Base-by-base conservation (phyloP, 768 basidiomycete species). In the Auricularia sp. region DNA sequence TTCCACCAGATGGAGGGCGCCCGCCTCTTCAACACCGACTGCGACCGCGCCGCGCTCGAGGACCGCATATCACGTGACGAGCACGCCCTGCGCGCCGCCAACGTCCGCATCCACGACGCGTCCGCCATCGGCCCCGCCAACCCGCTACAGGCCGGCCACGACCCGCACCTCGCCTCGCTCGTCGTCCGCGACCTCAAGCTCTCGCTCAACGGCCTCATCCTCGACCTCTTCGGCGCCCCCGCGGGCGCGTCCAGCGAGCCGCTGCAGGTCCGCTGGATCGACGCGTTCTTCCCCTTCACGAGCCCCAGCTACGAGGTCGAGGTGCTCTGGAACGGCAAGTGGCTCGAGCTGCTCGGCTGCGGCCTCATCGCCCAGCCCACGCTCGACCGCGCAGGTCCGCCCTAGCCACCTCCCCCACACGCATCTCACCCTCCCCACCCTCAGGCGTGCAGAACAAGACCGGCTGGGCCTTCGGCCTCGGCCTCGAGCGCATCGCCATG, bases 1-100 rank as follows among this genome's bases (percentile, higher is more conserved):
- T 99, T 99, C 73, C 97, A 99, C 76, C 97, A 99, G 77, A 92
- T 97, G 77, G 97, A 99, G 73, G 97, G 96, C 36, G 93, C 94
- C 13, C 79, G 86, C 37, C 86, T 98, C 64, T 92, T 94, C 73
- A 68, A 73, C 34, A 67, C 70, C 7, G 62, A 68, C 0, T 34
- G 63, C 1, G 75, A 81, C 39, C 81, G 84, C 29, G 3, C n/a
- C 16, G 84, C 83, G 0, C 78, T 89, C 77, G 78, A 80, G 64
- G 81, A 86, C 64, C 56, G 34, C 13, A 29, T 59, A 33, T 56
- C 65, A 1, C 80, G 95, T 21, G 79, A 85, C 62, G 83, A 84
- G 67, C 85, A 94, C 70, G 98, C 93, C 68, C 82, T 75, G 45
- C 77, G 78, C 47, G 80, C 97, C 37, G 77, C 80, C 36, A 89